phyloP scores from a whole-genome alignment of 2,329 filamentous ascomycete species.

The Cadophora luteo-olivacea region DNA sequence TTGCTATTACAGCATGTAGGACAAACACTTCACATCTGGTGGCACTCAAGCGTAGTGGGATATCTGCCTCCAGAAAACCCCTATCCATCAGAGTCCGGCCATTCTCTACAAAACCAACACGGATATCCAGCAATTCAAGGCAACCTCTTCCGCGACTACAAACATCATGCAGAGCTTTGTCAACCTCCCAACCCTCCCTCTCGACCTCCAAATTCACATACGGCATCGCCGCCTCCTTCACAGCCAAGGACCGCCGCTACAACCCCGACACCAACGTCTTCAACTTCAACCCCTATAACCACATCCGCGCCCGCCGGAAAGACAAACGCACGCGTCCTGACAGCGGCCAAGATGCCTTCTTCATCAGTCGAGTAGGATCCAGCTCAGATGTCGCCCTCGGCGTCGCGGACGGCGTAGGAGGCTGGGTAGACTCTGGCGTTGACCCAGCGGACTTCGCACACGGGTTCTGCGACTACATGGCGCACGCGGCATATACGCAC shows the following conservation, averaged over 20 bases:
- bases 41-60: background rate
- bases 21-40: slow-evolving; percentile 15
- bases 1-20: slow-evolving; percentile 32
- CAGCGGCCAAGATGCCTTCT: slow-evolving; percentile 96
- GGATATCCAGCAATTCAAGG: slow-evolving; percentile 10
- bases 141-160: slow-evolving; percentile 5
- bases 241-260: slow-evolving; percentile 73
- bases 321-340: slow-evolving; percentile 70
- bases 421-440: slow-evolving; percentile 91
- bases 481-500: slow-evolving; percentile 63
- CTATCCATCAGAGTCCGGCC: slow-evolving; percentile 7
- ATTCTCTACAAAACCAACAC: slow-evolving; percentile 15
- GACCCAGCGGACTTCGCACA: slow-evolving; percentile 97
- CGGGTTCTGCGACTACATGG: slow-evolving; percentile 92
- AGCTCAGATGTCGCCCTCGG: slow-evolving; percentile 79
- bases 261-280: slow-evolving; percentile 73
- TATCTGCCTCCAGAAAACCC: background rate
- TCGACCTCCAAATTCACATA: slow-evolving; percentile 59
- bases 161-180: slow-evolving; percentile 29
- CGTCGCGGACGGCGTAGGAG: slow-evolving; percentile 92
- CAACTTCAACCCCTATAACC: slow-evolving; percentile 71
- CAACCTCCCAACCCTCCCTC: slow-evolving; percentile 29
- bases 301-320: slow-evolving; percentile 59
- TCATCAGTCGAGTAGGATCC: slow-evolving; percentile 81
- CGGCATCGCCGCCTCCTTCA: slow-evolving; percentile 76